Evolutionary conservation across 805 yeast genomes (phyloP).

Genomic region (Candida krabiensis): DNA sequence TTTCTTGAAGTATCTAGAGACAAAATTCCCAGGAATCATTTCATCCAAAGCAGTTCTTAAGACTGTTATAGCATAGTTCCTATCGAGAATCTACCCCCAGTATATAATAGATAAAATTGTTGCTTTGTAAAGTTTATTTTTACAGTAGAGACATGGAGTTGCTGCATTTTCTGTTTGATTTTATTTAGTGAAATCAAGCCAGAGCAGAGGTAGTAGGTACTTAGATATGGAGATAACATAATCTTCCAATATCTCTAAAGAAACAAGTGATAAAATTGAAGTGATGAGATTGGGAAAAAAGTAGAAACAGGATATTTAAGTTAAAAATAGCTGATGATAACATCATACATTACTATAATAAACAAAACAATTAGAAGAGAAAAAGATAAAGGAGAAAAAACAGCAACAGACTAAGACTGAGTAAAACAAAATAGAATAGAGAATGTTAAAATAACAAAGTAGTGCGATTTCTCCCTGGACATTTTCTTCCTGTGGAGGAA

Average conservation of each 20-base stretch:
- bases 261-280: too few relatives aligned
- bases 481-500: neutral
- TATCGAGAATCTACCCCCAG: neutral
- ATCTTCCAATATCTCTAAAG: too few relatives aligned
- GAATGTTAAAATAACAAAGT: neutral
- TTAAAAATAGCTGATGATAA: too few relatives aligned
- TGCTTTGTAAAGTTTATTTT: too few relatives aligned
- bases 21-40: conserved; percentile 62
- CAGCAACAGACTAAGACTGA: neutral
- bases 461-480: neutral
- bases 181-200: too few relatives aligned
- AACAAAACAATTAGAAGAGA: conserved; percentile 5
- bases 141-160: too few relatives aligned
- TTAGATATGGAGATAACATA: too few relatives aligned
- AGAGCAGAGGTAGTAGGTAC: too few relatives aligned
- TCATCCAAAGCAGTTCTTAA: conserved; percentile 50
- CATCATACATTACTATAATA: conserved; percentile 7
- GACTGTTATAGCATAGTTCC: conserved; percentile 36
- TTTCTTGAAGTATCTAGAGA: conserved; percentile 71
- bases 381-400: neutral
- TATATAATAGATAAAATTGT: neutral
- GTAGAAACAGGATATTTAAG: too few relatives aligned
- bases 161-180: too few relatives aligned
- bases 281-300: too few relatives aligned
- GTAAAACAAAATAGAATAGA: neutral